Percentiles rank a stretch among this genome's conserved stretches.
These are phyloP conservation scores for Populus ilicifolia DNA, from an alignment of 345 rosid species.

Conservation along the genomic window DNA sequence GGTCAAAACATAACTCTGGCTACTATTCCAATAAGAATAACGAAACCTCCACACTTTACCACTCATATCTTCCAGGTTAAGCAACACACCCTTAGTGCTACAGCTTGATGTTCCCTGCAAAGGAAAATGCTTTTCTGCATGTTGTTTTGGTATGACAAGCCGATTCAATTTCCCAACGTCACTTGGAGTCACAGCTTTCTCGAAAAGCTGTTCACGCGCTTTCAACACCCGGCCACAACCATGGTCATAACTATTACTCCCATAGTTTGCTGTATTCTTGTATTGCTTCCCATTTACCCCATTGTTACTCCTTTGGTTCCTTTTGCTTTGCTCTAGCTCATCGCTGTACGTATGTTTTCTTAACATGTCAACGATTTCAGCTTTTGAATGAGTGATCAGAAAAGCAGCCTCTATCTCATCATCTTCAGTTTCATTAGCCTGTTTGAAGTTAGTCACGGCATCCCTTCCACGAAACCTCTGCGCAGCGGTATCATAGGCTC, in stretches of 20 bases:
- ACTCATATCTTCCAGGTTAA: constrained; percentile 61
- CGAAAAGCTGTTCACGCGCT: constrained; percentile 68
- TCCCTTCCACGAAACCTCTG: constrained; percentile 85
- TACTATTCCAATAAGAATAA: constrained; percentile 95
- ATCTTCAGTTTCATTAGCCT: constrained; percentile 16
- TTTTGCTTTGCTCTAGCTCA: constrained; percentile 65
- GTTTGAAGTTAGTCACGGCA: constrained; percentile 70
- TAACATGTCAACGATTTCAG: constrained; percentile 87
- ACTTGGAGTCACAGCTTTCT: constrained; percentile 84
- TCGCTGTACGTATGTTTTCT: constrained; percentile 78
- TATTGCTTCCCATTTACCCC: background rate
- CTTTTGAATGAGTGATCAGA: constrained; percentile 65
- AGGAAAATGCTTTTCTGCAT: constrained; percentile 52
- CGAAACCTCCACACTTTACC: constrained; percentile 91
- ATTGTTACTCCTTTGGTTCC: constrained; percentile 22
- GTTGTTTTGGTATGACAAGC: constrained; percentile 87
- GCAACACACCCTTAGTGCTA: constrained; percentile 49
- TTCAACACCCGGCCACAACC: constrained; percentile 10
- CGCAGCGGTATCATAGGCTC: constrained; percentile 78
- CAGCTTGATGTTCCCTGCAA: constrained; percentile 9
- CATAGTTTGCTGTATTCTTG: background rate
- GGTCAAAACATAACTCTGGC: constrained; percentile 90
- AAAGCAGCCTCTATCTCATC: constrained; percentile 49
- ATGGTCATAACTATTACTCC: background rate
- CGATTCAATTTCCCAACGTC: constrained; percentile 96